Evolutionary conservation across 2,329 filamentous ascomycete genomes (phyloP).

Genomic region (Arachnopeziza araneosa): DNA sequence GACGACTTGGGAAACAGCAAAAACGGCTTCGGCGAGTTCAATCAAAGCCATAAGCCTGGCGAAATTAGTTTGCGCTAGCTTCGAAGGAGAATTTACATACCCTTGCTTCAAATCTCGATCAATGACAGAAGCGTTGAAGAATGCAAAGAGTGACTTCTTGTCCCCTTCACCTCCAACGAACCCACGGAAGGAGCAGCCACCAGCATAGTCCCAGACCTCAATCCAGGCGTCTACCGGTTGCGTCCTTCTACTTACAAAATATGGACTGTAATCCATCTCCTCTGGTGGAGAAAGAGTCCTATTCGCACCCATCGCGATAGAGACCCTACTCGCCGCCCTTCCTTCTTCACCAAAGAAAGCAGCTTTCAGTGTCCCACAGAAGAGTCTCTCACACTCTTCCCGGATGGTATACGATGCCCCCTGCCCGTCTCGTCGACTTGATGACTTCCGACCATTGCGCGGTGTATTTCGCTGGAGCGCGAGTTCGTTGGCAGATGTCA

Average conservation of each 20-base stretch:
- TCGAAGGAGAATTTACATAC: constrained; percentile 46
- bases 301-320: constrained; percentile 79
- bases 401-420: constrained; percentile 94
- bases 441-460: constrained; percentile 30
- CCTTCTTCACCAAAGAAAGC: constrained; percentile 97
- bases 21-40: constrained; percentile 72
- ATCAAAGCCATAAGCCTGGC: constrained; percentile 79
- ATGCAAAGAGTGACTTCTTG: constrained; percentile 76
- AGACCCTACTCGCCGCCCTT: constrained; percentile 67
- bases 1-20: constrained; percentile 72
- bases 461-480: constrained; percentile 53
- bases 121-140: constrained; percentile 72
- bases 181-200: constrained; percentile 78
- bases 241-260: constrained; percentile 21
- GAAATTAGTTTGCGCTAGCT: constrained; percentile 24
- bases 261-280: constrained; percentile 20
- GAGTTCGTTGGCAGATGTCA: constrained; percentile 63
- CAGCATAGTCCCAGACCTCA: constrained; percentile 62
- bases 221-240: constrained; percentile 30
- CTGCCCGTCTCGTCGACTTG: constrained; percentile 53
- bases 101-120: constrained; percentile 79
- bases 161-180: constrained; percentile 69
- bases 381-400: constrained; percentile 99
- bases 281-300: constrained; percentile 36
- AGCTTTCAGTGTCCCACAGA: constrained; percentile 90